Evolutionary conservation across 176 grass and related monocot species (phyloP).

Genomic region (Oryza rufipogon): DNA sequence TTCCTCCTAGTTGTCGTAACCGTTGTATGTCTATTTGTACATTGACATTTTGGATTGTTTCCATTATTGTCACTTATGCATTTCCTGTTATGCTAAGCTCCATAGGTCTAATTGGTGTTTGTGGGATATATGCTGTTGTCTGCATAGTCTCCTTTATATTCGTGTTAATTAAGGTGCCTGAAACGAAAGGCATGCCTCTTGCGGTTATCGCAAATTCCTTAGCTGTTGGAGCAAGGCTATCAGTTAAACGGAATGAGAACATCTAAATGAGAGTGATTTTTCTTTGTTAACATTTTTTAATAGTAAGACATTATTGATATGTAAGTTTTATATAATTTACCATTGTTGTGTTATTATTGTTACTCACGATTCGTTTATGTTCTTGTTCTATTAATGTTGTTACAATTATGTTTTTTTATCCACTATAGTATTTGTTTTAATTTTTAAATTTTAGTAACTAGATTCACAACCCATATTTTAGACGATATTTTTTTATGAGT

Average conservation of each 20-base stretch:
- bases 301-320: not conserved
- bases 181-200: constrained; percentile 67
- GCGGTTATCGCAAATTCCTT: constrained; percentile 70
- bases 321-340: too few relatives aligned
- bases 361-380: too few relatives aligned
- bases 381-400: too few relatives aligned
- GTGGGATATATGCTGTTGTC: constrained; percentile 52
- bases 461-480: too few relatives aligned
- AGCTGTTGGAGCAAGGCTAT: constrained; percentile 35
- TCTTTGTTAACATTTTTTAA: not conserved
- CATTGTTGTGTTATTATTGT: too few relatives aligned
- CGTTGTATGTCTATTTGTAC: constrained; percentile 61
- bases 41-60: constrained; percentile 60
- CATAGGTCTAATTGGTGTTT: constrained; percentile 59
- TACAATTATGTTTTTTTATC: too few relatives aligned
- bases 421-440: too few relatives aligned
- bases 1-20: constrained; percentile 60
- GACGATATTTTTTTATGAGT: too few relatives aligned
- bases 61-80: constrained; percentile 67
- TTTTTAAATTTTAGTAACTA: too few relatives aligned
- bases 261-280: too few relatives aligned
- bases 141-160: constrained; percentile 52
- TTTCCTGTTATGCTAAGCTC: constrained; percentile 59
- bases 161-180: constrained; percentile 54
- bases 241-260: too few relatives aligned